Base-by-base conservation (phyloP, 2,329 filamentous ascomycete genomes). In the Phyllachora maydis region DNA sequence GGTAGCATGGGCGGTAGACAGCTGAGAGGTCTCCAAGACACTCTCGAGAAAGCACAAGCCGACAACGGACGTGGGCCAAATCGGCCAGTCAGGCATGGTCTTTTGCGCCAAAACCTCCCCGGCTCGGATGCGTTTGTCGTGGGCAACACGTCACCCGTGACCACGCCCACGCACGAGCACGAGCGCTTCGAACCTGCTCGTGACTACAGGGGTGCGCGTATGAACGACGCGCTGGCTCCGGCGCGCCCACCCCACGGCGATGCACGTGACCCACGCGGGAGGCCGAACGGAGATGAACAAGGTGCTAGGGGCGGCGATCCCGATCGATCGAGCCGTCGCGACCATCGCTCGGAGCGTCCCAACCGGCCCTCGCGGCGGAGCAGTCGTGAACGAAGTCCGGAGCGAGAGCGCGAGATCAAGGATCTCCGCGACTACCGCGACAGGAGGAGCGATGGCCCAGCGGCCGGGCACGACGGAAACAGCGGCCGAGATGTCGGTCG, bases 11-110 rank as follows among this genome's bases (percentile, higher is more conserved):
- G 57, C 15, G 49, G 54, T 28, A 50, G 65, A 27, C 62, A 70
- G 33, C 46, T 72, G 15, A 56, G 57, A 8, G 58, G 60, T 21
- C 70, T 73, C 28, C 66, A 69, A 33, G 65, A 46, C 30, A 63
- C 56, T 23, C 49, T 69, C 4, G 56, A 61, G 32, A 56, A 62
- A 39, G 52, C 54, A 1, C 36, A 37, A 35, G 34, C 31, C 4
- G 40, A 59, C 35, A 41, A 26, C 18, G 22, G 29, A 9, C 35
- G 35, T 11, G 29, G 32, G 7, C 28, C 32, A 2, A 18, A 26
- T 11, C n/a, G n/a, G n/a, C 26, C 27, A 16, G 31, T 34, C 4
- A 23, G 22, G 13, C 23, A 28, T 6, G 30, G 35, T n/a, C n/a
- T n/a, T 4, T 32, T 31, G 8, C 26, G 35, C 4, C 27, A 28